A percentile compares a stretch with the other conserved stretches of the same genome.
Conservation (phyloP, 352 stramenopile genomes). For the Phytophthora tubulina region DNA sequence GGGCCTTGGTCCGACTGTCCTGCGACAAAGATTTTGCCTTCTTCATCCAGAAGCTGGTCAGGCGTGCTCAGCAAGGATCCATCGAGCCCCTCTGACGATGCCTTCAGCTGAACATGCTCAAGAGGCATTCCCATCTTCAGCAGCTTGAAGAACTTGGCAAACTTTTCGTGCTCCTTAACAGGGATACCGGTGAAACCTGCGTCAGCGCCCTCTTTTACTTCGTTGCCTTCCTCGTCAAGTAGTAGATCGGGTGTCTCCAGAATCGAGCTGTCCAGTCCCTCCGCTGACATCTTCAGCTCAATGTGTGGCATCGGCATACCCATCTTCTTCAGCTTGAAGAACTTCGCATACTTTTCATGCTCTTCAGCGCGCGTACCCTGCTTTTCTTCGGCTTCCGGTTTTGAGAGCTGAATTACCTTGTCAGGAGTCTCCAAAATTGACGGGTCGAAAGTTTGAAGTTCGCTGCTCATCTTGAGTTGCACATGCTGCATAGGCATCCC, state of each 20-base stretch:
- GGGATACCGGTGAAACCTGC: constrained; percentile 51
- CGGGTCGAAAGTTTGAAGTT: constrained; percentile 61
- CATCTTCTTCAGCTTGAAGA: constrained; percentile 97
- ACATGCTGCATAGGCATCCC: constrained; percentile 79
- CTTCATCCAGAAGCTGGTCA: constrained; percentile 61
- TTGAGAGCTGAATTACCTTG: constrained; percentile 91
- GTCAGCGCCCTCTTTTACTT: constrained; percentile 45
- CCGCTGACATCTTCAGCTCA: constrained; percentile 94
- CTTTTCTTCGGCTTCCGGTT: constrained; percentile 55
- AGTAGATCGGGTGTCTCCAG: constrained; percentile 81
- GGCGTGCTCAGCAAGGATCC: constrained; percentile 59
- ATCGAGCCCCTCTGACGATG: constrained; percentile 68
- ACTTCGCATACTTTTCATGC: constrained; percentile 86
- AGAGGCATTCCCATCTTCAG: constrained; percentile 89
- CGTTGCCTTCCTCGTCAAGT: constrained; percentile 71
- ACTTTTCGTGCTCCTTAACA: constrained; percentile 91
- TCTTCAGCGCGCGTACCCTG: constrained; percentile 65
- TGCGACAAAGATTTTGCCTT: constrained; percentile 55
- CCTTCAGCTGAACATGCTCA: constrained; percentile 93
- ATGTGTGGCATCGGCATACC: constrained; percentile 94
- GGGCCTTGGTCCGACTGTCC: constrained; percentile 20
- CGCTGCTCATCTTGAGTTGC: constrained; percentile 74
- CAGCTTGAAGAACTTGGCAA: constrained; percentile 96
- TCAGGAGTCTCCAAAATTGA: constrained; percentile 75
- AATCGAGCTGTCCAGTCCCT: constrained; percentile 91